Base-by-base conservation (phyloP, 129 eudicot species). In the Arctium lappa region DNA sequence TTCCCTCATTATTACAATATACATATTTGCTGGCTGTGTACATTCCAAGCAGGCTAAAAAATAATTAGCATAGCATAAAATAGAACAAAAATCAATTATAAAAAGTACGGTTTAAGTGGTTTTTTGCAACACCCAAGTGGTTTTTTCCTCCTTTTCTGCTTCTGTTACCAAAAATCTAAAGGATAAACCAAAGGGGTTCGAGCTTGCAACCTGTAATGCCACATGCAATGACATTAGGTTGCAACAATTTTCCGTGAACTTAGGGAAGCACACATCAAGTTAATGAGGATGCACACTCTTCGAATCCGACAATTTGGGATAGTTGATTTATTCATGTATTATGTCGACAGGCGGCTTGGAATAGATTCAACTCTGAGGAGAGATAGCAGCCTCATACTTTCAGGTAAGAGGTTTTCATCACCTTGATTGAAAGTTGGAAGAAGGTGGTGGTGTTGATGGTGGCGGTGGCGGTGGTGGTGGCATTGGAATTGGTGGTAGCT, bases 311-410 rank as follows among this genome's bases (percentile, higher is more conserved):
- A 42, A 30, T 62, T 77, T 6, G 15, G 22, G 3, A 42, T 42
- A 50, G 42, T 76, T 53, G 9, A 8, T 11, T 80, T 46, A 15
- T 69, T 65, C 1, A 22, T 65, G 37, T 42, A 39, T 60, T 78
- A 29, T 79, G 32, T 31, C 48, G 12, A 68, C 89, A 95, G 99
- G 99, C 94, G 1, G 99, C 98, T 46, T 96, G 98, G 99, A 92
- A 86, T 88, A 95, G 56, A 89, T 93, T 90, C 80, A 90, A 90
- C 86, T 86, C 93, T 0, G 98, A 93, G 76, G 98, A 96, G 85
- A 88, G 91, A 86, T 96, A 86, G 40, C 56, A 39, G 48, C 74
- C n/a, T 73, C 73, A 37, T 60, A 60, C 29, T 60, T 60, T 60
- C 27, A 15, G 66, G 66, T 56, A 56, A 56, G 66, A 16, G 66